phyloP scores from a whole-genome alignment of 1,284 basidiomycete genomes.

The Coniferiporia sulphurascens region DNA sequence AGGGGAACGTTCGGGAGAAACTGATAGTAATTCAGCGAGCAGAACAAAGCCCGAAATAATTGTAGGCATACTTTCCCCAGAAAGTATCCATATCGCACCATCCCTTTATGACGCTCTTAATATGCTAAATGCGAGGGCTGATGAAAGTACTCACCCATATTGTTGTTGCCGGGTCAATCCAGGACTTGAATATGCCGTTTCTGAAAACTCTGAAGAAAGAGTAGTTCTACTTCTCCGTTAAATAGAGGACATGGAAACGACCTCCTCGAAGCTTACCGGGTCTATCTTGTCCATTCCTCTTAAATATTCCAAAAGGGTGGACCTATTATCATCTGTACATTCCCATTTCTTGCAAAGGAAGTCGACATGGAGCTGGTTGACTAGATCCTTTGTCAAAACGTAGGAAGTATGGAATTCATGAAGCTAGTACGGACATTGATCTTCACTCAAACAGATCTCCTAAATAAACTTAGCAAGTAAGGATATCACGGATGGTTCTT shows the following conservation, averaged over 20 bases:
- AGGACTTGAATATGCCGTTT: slow-evolving; percentile 12
- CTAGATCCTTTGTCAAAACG: neutral
- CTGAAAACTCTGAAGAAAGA: slow-evolving; percentile 16
- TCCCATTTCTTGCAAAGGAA: slow-evolving; percentile 19
- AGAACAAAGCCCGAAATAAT: neutral
- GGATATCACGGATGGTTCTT: neutral
- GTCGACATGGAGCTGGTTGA: slow-evolving; percentile 15
- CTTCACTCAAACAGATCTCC: slow-evolving; percentile 15
- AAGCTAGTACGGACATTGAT: slow-evolving; percentile 8
- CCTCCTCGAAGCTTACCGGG: neutral
- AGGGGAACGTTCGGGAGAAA: slow-evolving; percentile 17
- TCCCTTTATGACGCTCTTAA: slow-evolving; percentile 4
- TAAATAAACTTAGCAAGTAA: neutral
- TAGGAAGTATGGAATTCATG: neutral
- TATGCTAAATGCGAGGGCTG: neutral
- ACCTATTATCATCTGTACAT: slow-evolving; percentile 12
- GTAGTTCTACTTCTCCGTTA: slow-evolving; percentile 4
- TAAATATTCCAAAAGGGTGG: slow-evolving; percentile 5
- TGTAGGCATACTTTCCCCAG: slow-evolving; percentile 18
- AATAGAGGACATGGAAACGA: neutral
- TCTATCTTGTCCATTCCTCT: slow-evolving; percentile 5
- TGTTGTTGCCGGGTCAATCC: slow-evolving; percentile 16
- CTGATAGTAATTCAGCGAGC: neutral
- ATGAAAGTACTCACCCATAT: slow-evolving; percentile 11
- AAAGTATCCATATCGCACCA: slow-evolving; percentile 17